Evolutionary conservation across 768 basidiomycete species (phyloP).

Genomic region (Lentinula edodes): DNA sequence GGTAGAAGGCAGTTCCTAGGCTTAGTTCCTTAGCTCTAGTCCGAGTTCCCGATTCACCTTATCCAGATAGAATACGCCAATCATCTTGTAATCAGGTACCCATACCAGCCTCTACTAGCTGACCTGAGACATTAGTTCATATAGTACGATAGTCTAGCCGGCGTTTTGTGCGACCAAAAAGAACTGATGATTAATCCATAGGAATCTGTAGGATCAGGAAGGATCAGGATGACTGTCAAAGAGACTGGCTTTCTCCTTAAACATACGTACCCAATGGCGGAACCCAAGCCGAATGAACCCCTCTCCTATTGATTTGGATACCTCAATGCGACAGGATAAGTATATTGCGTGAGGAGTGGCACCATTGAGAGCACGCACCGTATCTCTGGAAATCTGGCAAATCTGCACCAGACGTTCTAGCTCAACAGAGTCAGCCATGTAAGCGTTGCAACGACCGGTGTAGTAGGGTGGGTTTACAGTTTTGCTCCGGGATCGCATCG

Average conservation of each 20-base stretch:
- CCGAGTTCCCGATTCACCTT: neutral
- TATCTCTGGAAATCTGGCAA: neutral
- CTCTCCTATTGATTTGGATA: neutral
- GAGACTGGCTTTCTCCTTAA: neutral
- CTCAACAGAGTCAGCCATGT: too few species aligned
- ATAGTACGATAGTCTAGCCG: neutral
- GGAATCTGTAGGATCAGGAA: neutral
- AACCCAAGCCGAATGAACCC: neutral
- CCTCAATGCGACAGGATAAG: neutral
- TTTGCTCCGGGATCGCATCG: too few species aligned
- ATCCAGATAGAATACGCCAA: slow-evolving; percentile 4
- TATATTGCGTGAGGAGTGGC: neutral
- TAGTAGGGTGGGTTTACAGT: too few species aligned
- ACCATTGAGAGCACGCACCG: neutral
- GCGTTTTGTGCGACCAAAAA: neutral
- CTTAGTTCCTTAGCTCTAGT: neutral
- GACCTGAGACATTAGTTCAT: neutral
- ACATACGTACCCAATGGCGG: neutral
- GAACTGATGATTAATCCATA: neutral
- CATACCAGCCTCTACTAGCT: neutral
- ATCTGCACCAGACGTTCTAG: too few species aligned
- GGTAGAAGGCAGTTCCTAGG: too few species aligned
- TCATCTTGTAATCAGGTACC: slow-evolving; percentile 3
- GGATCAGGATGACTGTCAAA: neutral
- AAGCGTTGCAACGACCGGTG: too few species aligned